Evolutionary conservation across 108 stramenopile genomes (phyloP), one percentile per base, ranked within the genome.

Genomic region (Pseudonitzschia multiseries): DNA sequence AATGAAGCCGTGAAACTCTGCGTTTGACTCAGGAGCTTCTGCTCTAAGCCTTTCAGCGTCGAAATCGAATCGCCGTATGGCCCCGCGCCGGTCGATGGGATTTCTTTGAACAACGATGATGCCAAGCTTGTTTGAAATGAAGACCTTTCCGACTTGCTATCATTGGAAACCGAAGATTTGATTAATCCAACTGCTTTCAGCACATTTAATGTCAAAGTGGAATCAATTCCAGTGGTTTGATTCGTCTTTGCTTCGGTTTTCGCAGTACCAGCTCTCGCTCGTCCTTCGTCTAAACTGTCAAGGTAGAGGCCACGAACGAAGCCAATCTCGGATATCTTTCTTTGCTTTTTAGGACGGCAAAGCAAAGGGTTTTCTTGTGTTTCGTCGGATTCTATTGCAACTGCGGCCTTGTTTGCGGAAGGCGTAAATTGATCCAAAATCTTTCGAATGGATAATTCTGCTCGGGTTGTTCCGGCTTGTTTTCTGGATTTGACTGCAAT

Each of bases 201-300:
- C 13, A 92, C 89, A 41, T 83, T 82, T 72, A 88, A 88, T 36
- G 86, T 80, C 61, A 92, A 70, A 15, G 83, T 70, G n/a, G 89
- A 86, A 62, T 92, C 87, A 24, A 86, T 65, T 14, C 66, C 51
- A 15, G 4, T 51, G n/a, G 41, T 31, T 13, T 69, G 71, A 61
- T 15, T 32, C 20, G 17, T 24, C 40, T 50, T 74, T 14, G 56
- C 10, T 0, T 29, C 46, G 22, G 67, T n/a, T 13, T 1, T 14
- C 8, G 2, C 12, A 48, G 8, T 18, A 48, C 46, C 46, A 18
- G 18, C 4, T 68, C 66, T 36, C n/a, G 71, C 36, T 51, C 68
- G 74, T 59, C 64, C 63, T 26, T 79, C 74, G 20, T 18, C 36
- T 57, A 52, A 20, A 57, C 69, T 57, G 70, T 57, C 66, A 60